Evolutionary conservation across 306 rosid species (phyloP), one percentile per base, ranked within the genome.

Genomic region (Gleditsia sinensis): DNA sequence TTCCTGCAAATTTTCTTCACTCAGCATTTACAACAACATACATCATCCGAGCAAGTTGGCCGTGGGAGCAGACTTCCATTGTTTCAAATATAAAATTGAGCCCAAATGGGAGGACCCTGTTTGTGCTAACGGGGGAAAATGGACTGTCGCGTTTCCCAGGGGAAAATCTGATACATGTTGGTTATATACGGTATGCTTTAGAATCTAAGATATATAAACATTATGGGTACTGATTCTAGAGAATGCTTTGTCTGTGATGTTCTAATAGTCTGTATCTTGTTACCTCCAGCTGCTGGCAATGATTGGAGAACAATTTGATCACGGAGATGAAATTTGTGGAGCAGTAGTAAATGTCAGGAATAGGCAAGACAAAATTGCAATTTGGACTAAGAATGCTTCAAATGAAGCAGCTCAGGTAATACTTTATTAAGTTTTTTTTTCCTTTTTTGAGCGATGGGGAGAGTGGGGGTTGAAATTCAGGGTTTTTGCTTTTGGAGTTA

Each of bases 21-120:
- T 60, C 86, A 95, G 99, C 78, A 68, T 92, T 71, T 90, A 86
- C 91, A 92, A 95, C 79, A 95, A 92, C 82, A 79, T 95, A 63
- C 90, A 73, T 51, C 96, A 77, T 56, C 99, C 99, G 6, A 85
- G 98, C 84, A 95, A 88, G 82, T 75, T 92, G 82, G 40, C 63
- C 48, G 0, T 2, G 6, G 81, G 81, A 75, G 85, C 97, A 0
- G 99, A 95, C 57, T 86, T 95, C 2, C n/a, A 95, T 64, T 95
- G 99, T 71, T 92, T 95, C 80, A 95, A 95, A 83, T 1, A 88
- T 23, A 81, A 84, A 4, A 92, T 95, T 80, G 96, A 84, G 86
- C 99, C 99, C 0, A 95, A 86, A 73, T 92, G 99, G 99, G 99
- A 95, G 83, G 98, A 95, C 61, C 98, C 99, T 20, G 69, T 95